Conservation (phyloP, 495 filamentous ascomycete genomes). For the Usnea hakonensis region DNA sequence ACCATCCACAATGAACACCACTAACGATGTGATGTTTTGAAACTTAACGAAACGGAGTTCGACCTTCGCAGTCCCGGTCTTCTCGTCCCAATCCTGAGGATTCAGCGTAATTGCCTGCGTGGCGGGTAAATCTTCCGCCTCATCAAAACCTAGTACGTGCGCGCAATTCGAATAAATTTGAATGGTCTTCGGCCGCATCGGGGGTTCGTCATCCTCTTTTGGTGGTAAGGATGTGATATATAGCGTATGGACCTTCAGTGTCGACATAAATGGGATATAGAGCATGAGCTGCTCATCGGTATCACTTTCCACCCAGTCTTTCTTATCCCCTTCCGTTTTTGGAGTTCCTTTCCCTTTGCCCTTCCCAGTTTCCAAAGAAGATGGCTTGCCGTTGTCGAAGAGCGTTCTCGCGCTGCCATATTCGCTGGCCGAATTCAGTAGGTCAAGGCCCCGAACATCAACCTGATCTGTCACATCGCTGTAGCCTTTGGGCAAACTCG, state of each 20-base stretch:
- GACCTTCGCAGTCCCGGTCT: conserved; percentile 77
- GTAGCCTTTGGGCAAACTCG: conserved; percentile 70
- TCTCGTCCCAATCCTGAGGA: conserved; percentile 72
- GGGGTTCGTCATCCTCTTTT: conserved; percentile 58
- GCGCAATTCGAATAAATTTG: conserved; percentile 78
- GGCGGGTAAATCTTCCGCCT: conserved; percentile 74
- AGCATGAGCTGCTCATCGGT: conserved; percentile 98
- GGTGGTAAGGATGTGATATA: conserved; percentile 79
- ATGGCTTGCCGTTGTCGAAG: conserved; percentile 63
- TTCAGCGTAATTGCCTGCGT: conserved; percentile 70
- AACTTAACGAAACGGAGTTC: conserved; percentile 92
- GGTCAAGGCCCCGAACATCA: conserved; percentile 70
- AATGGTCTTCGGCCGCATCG: conserved; percentile 79
- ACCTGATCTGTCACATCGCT: conserved; percentile 73
- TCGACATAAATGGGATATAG: conserved; percentile 82
- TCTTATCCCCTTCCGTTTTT: conserved; percentile 35
- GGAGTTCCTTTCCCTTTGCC: conserved; percentile 47
- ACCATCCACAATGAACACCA: conserved; percentile 83
- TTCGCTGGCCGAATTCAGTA: conserved; percentile 74
- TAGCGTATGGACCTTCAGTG: conserved; percentile 82
- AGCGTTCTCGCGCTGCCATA: conserved; percentile 61
- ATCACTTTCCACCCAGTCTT: conserved; percentile 96
- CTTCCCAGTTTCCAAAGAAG: conserved; percentile 40
- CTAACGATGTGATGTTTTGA: conserved; percentile 79
- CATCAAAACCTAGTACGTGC: conserved; percentile 89